Evolutionary conservation across 176 grass and related monocot species (phyloP).

Genomic region (Themeda triandra): DNA sequence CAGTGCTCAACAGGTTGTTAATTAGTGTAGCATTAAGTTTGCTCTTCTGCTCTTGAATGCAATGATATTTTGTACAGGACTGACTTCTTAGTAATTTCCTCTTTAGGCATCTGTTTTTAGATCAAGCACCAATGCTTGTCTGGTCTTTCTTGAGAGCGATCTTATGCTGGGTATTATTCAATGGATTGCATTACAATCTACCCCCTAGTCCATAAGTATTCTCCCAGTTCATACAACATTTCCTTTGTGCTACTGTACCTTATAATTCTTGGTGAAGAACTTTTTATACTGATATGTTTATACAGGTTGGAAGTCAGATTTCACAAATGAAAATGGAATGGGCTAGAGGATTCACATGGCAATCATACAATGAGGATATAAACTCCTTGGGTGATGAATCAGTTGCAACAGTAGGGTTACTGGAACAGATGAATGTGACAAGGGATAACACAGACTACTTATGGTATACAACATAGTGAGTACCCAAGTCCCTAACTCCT

Average conservation of each 20-base stretch:
- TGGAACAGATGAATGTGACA: constrained; percentile 95
- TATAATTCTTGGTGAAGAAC: background rate
- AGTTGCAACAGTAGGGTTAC: constrained; percentile 68
- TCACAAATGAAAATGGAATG: constrained; percentile 85
- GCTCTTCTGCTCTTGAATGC: background rate
- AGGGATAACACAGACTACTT: constrained; percentile 95
- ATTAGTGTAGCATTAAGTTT: background rate
- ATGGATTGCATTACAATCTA: constrained; percentile 82
- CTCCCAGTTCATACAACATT: constrained; percentile 39
- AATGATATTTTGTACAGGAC: constrained; percentile 30
- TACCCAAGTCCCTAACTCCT: background rate
- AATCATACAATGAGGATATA: constrained; percentile 81
- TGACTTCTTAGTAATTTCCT: constrained; percentile 36
- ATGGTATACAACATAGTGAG: constrained; percentile 98
- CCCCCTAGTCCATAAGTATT: constrained; percentile 97
- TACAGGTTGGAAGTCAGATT: constrained; percentile 82
- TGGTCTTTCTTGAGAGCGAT: constrained; percentile 89
- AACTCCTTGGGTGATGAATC: constrained; percentile 59
- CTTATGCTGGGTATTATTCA: constrained; percentile 78
- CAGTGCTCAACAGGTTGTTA: constrained; percentile 64
- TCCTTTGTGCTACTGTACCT: background rate
- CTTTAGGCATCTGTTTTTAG: constrained; percentile 77
- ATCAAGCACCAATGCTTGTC: constrained; percentile 61
- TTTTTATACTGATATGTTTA: background rate
- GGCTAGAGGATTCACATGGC: constrained; percentile 74